Base-by-base conservation (phyloP, 2,329 filamentous ascomycete genomes). In the Lachnellula suecica region DNA sequence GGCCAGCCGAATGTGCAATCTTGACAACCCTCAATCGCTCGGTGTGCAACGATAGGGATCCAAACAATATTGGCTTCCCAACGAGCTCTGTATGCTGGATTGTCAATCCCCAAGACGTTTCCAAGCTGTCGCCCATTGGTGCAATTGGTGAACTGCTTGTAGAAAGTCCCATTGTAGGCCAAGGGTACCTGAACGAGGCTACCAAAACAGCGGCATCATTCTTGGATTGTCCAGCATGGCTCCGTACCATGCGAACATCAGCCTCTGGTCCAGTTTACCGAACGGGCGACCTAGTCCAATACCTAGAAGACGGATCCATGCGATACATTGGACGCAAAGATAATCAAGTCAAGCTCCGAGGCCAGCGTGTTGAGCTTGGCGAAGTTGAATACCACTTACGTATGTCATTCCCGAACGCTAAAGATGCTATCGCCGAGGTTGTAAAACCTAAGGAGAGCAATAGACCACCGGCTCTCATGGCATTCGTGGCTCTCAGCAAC, bases 341-440 rank as follows among this genome's bases (percentile, higher is more conserved):
- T n/a, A n/a, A n/a, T n/a, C n/a, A n/a, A n/a, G n/a, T n/a, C n/a
- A 88, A 89, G 68, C 70, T 87, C 24, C 74, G 78, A 11, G 87
- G 87, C 24, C 84, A 81, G 58, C 72, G 84, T 52, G 78, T 85
- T 49, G 87, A 84, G 68, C 72, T 83, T 47, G 75, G 70, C 10
- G 76, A 74, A 63, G 76, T 74, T 49, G 78, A 71, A 63, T 69
- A 68, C 51, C 71, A 70, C 49, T 60, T 66, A 20, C 70, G 43
- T 49, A 67, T 54, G 52, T 64, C 63, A 11, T 71, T 76, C 29
- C 70, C 74, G 6, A 50, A 66, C 0, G 2, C 69, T 58, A 40
- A 56, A 7, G 52, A 58, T 7, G 58, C 68, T 34, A 61, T 68
- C 27, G 67, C 61, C 24, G 61, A 70, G 35, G 68, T 70, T 47